Base-by-base conservation (phyloP, 768 basidiomycete genomes). In the Leucocoprinus birnbaumii region DNA sequence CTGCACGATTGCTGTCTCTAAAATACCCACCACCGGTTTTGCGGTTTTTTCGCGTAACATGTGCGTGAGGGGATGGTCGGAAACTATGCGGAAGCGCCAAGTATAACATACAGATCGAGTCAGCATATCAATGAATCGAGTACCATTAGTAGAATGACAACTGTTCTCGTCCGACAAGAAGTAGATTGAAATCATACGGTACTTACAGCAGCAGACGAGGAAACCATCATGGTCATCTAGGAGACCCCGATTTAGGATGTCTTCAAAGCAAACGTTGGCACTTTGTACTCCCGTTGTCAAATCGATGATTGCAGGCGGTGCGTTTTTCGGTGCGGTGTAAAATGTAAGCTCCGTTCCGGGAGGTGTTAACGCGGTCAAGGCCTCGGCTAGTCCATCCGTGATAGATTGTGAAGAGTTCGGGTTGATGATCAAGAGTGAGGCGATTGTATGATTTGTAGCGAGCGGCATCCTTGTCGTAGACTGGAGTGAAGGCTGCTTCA, bases 121-220 rank as follows among this genome's bases (percentile, higher is more conserved):
- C 11, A 31, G 31, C 11, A 31, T 11, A 31, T 11, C 5, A 11
- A 11, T 31, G 31, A 11, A 31, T 11, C 31, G 31, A 11, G 11
- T 31, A 31, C 31, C 31, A 31, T 11, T 31, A 11, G 11, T 31
- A 31, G n/a, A n/a, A n/a, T n/a, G n/a, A n/a, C 31, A 31, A 5
- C 31, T 31, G 11, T 31, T 31, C 31, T 31, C 31, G 31, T 31
- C 11, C 6, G 31, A 31, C 31, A 31, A 11, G 31, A 31, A 5
- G 31, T 5, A 5, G 31, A 31, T n/a, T n/a, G n/a, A 31, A 31
- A 5, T 31, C 6, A 31, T 31, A 31, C 5, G 5, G 11, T 1
- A 63, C 71, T 58, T 51, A 73, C 70, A 75, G 57, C 73, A 75
- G 61, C 71, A 71, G 22, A 73, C 69, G 25, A 75, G 56, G 53